Percentiles rank a stretch among this genome's conserved stretches.
These are phyloP conservation scores for Mrakia gelida DNA, from an alignment of 768 basidiomycete genomes.

Conservation along the genomic window DNA sequence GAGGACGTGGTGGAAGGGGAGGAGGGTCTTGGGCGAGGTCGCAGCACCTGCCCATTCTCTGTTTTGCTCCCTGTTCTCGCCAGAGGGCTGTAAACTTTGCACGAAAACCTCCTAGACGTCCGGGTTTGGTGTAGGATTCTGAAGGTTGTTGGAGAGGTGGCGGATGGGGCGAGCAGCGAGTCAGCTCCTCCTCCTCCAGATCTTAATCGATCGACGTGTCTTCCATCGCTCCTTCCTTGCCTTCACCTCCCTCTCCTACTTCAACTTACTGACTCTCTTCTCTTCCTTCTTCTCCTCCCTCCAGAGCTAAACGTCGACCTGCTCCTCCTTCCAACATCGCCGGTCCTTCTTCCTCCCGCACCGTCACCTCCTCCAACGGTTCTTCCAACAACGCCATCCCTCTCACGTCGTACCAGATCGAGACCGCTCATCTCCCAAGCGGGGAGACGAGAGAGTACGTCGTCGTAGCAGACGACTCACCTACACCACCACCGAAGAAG, in stretches of 20 bases:
- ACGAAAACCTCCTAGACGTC: too few species aligned
- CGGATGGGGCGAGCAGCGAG: neutral
- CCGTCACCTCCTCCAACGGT: slow-evolving; percentile 10
- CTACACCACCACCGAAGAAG: slow-evolving; percentile 12
- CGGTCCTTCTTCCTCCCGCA: slow-evolving; percentile 7
- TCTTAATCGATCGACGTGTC: neutral
- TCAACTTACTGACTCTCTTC: neutral
- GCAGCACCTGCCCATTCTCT: too few species aligned
- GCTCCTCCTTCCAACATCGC: neutral
- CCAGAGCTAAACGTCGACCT: slow-evolving; percentile 3
- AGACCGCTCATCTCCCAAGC: slow-evolving; percentile 18
- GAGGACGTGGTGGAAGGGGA: neutral
- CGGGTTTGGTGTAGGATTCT: neutral
- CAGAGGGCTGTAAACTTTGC: too few species aligned
- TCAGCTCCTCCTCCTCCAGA: neutral
- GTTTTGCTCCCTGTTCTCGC: too few species aligned
- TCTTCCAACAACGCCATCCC: slow-evolving; percentile 7
- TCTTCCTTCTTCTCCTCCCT: neutral
- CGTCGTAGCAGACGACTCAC: slow-evolving; percentile 21
- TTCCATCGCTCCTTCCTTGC: neutral
- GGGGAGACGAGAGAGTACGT: slow-evolving; percentile 21
- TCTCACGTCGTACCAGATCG: slow-evolving; percentile 9
- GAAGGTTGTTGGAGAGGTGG: neutral
- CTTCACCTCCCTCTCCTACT: neutral
- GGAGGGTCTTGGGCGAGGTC: neutral